Percentiles rank a stretch among this genome's conserved stretches.
Conservation (phyloP, 192 early-diverging fungal genomes). For the Haplosporangium gracile region DNA sequence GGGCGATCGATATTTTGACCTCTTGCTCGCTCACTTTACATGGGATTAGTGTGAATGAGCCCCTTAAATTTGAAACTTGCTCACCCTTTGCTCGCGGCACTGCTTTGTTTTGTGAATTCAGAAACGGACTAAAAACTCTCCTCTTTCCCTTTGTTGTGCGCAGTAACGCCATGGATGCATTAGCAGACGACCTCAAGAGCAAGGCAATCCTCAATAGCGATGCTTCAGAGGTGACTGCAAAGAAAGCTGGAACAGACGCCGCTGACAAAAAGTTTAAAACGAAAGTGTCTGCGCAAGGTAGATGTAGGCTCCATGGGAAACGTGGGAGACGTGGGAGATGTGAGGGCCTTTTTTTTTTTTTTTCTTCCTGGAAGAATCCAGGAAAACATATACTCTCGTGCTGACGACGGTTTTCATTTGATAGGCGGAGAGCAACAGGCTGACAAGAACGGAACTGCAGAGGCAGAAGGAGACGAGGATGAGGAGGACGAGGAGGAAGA, state of each 20-base stretch:
- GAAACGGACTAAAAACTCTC: neutral
- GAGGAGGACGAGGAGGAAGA: conserved; percentile 27
- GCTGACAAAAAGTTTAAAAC: conserved; percentile 12
- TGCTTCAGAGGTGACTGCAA: neutral
- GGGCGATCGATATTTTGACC: too few relatives aligned
- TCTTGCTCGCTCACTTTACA: too few relatives aligned
- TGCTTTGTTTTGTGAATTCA: neutral
- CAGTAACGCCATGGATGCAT: conserved; percentile 10
- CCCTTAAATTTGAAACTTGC: too few relatives aligned
- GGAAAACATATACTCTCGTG: too few relatives aligned
- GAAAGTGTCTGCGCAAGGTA: conserved; percentile 15
- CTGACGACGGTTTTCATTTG: too few relatives aligned
- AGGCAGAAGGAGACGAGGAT: conserved; percentile 20
- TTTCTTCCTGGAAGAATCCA: too few relatives aligned
- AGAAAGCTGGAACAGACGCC: neutral
- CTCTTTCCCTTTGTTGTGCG: neutral
- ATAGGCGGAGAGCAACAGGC: neutral
- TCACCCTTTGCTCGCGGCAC: too few relatives aligned
- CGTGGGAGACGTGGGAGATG: too few relatives aligned
- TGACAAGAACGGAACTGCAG: neutral
- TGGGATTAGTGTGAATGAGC: too few relatives aligned
- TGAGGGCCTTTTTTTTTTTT: neutral
- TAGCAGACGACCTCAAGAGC: conserved; percentile 23
- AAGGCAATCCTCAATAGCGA: conserved; percentile 5
- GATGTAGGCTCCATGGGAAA: neutral